A percentile compares a stretch with the other conserved stretches of the same genome.
phyloP scores from a whole-genome alignment of 2,329 filamentous ascomycete genomes.

The Curvularia verruculosa region DNA sequence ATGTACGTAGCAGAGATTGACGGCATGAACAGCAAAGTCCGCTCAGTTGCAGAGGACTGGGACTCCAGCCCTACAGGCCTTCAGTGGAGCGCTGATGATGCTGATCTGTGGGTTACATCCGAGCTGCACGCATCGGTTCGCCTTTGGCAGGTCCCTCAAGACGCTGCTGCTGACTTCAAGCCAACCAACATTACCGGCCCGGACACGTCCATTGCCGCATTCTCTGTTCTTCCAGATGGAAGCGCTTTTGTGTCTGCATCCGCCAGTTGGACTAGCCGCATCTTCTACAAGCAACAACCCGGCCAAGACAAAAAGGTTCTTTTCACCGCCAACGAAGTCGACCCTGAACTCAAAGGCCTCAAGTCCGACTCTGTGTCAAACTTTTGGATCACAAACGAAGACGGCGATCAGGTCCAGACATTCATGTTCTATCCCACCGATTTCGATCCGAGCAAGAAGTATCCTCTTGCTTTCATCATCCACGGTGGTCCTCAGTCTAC shows the following conservation, averaged over 20 bases:
- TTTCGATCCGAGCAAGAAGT: constrained; percentile 74
- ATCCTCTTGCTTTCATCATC: constrained; percentile 78
- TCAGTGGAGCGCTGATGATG: constrained; percentile 39
- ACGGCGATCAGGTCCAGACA: constrained; percentile 64
- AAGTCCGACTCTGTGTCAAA: constrained; percentile 67
- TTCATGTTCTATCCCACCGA: constrained; percentile 67
- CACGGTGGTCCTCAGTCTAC: constrained; percentile 82
- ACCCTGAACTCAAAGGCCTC: constrained; percentile 70
- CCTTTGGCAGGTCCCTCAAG: constrained; percentile 67
- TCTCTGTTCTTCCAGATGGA: constrained; percentile 65
- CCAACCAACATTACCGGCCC: constrained; percentile 53
- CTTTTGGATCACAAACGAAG: constrained; percentile 72
- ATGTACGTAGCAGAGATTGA: constrained; percentile 45
- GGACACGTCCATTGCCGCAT: constrained; percentile 43
- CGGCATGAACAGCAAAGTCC: constrained; percentile 34
- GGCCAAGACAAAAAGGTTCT: constrained; percentile 50
- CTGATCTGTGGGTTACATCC: constrained; percentile 41
- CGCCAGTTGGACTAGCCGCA: constrained; percentile 41
- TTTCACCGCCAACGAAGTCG: constrained; percentile 67
- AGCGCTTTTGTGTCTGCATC: constrained; percentile 53
- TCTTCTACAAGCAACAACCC: constrained; percentile 40
- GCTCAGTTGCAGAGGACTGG: constrained; percentile 42
- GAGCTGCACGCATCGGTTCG: constrained; percentile 40
- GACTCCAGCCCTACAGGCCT: constrained; percentile 40
- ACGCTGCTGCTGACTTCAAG: constrained; percentile 58